A percentile compares a stretch with the other conserved stretches of the same genome.
Conservation (phyloP, 805 yeast species). For the Yarrowia sp. region DNA sequence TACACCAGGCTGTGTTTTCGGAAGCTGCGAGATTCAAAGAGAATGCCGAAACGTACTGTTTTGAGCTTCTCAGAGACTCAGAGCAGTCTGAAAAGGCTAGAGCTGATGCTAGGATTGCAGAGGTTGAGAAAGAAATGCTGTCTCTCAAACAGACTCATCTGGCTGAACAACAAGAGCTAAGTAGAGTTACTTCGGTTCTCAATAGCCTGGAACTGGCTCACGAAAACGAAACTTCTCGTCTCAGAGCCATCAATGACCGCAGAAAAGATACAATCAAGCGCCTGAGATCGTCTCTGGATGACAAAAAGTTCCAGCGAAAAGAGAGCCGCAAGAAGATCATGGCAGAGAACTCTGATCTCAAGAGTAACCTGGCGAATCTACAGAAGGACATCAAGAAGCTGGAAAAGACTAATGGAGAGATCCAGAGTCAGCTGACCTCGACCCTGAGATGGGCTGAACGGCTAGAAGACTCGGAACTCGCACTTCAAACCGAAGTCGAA, state of each 20-base stretch:
- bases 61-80: conserved; percentile 20
- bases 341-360: conserved; percentile 22
- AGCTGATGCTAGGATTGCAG: conserved; percentile 19
- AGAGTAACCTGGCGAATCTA: neutral
- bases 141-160: neutral
- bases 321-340: conserved; percentile 31
- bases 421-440: conserved; percentile 26
- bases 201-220: conserved; percentile 1
- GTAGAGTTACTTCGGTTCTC: neutral
- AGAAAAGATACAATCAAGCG: conserved; percentile 23
- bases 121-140: conserved; percentile 18
- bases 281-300: conserved; percentile 1
- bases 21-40: conserved; percentile 27
- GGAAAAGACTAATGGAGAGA: conserved; percentile 17
- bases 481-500: conserved; percentile 14
- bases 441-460: conserved; percentile 16
- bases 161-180: conserved; percentile 12
- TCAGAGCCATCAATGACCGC: conserved; percentile 5
- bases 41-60: conserved; percentile 29
- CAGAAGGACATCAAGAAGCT: conserved; percentile 15
- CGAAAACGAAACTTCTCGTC: neutral
- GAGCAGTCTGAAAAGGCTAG: conserved; percentile 21
- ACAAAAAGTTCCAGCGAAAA: conserved; percentile 23
- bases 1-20: conserved; percentile 6
- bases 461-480: conserved; percentile 1